Evolutionary conservation across 2,329 filamentous ascomycete genomes (phyloP), one percentile per base, ranked within the genome.

Genomic region (Fusarium paranaense): DNA sequence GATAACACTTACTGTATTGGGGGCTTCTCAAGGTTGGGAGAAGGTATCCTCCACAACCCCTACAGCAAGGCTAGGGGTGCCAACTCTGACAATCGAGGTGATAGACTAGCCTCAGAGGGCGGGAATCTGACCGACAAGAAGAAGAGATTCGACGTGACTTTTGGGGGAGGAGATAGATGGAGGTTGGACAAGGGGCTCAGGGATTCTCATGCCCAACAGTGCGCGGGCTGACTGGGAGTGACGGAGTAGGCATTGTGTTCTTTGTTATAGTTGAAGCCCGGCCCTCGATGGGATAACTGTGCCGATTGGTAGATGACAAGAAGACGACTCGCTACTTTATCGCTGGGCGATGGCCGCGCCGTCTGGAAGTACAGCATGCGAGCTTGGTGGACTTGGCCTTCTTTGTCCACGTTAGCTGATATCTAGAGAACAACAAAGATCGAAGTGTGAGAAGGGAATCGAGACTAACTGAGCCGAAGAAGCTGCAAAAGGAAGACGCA

Each of bases 1-100:
- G 35, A 32, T 11, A 9, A 14, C 2, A 69, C 71, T 70, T 54
- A 74, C 71, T 22, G n/a, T 38, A 6, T 65, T 59, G 4, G 62
- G 64, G 8, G 74, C 16, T 7, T 30, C 27, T 57, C 59, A 74
- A 25, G 25, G 52, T 4, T 22, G 65, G 16, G 20, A 10, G 2
- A 4, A 6, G 6, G 9, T 7, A 1, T 22, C 37, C 13, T 42
- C 45, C 5, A 22, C 6, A 2, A 13, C 2, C 1, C 60, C 30
- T 9, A 30, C 40, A 4, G 3, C n/a, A 33, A 50, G 32, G 2
- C 27, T 10, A 7, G 35, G 42, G 14, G 38, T 38, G 33, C 38
- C 47, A 54, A 56, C 42, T 14, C 16, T 18, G 38, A 47, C 20
- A 4, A 47, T 10, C 2, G 33, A 66, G 18, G 62, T 33, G 7